A percentile compares a stretch with the other conserved stretches of the same genome.
Conservation (phyloP, 768 basidiomycete genomes). For the Suillus hirtellus region DNA sequence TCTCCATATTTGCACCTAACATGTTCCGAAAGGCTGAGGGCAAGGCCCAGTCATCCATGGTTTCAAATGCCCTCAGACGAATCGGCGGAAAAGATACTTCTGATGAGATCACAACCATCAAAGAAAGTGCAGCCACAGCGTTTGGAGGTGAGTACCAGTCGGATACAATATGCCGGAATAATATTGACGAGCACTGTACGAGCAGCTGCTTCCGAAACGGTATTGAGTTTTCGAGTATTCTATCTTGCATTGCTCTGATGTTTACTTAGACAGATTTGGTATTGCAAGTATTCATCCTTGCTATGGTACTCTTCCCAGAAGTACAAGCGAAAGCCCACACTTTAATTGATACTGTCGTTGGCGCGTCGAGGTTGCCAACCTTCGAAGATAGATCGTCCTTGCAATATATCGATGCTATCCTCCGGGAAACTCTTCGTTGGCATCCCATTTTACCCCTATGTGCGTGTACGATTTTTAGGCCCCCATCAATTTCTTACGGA, state of each 20-base stretch:
- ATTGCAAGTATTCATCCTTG: constrained; percentile 34
- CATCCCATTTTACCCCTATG: constrained; percentile 24
- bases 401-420: constrained; percentile 29
- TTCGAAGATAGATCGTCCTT: constrained; percentile 26
- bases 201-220: constrained; percentile 23
- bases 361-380: constrained; percentile 27
- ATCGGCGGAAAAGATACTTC: constrained; percentile 7
- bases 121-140: constrained; percentile 22
- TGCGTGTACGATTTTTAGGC: constrained; percentile 11
- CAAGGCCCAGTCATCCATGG: constrained; percentile 19
- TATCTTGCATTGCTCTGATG: neutral
- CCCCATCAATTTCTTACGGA: neutral
- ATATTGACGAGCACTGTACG: neutral
- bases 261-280: constrained; percentile 24
- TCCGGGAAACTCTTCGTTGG: constrained; percentile 33
- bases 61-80: constrained; percentile 17
- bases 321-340: constrained; percentile 29
- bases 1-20: neutral
- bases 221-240: neutral
- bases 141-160: constrained; percentile 19
- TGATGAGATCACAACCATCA: constrained; percentile 14
- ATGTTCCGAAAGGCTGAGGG: constrained; percentile 14
- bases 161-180: neutral
- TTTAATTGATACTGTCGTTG: constrained; percentile 30
- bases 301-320: constrained; percentile 35